Conservation (phyloP, 768 basidiomycete genomes). For the Podaxis rugospora region DNA sequence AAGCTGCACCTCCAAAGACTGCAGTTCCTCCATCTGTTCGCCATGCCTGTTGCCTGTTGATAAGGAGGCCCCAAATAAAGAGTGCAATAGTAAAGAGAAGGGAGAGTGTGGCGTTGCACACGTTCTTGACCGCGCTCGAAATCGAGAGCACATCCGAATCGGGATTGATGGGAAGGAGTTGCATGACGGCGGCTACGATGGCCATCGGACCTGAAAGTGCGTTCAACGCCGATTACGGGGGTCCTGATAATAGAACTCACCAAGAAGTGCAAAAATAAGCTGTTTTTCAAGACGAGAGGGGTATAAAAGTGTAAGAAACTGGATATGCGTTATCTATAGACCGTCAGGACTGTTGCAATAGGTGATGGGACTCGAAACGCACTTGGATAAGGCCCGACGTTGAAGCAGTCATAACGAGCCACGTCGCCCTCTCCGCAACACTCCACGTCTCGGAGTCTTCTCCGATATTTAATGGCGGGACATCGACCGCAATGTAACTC, state of each 20-base stretch:
- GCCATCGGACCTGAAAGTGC: constrained; percentile 67
- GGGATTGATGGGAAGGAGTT: constrained; percentile 67
- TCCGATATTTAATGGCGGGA: constrained; percentile 50
- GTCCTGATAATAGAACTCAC: constrained; percentile 32
- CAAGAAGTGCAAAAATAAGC: constrained; percentile 82
- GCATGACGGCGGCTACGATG: constrained; percentile 77
- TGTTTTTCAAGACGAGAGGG: constrained; percentile 86
- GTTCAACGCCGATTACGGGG: neutral
- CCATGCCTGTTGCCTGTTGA: constrained; percentile 93
- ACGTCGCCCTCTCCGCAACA: constrained; percentile 59
- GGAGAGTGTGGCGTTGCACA: constrained; percentile 95
- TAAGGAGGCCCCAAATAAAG: constrained; percentile 87
- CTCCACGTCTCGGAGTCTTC: constrained; percentile 48
- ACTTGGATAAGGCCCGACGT: constrained; percentile 86
- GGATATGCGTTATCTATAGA: constrained; percentile 88
- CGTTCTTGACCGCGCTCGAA: constrained; percentile 78
- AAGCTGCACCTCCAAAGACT: constrained; percentile 82
- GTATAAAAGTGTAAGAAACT: constrained; percentile 92
- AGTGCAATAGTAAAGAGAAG: constrained; percentile 89
- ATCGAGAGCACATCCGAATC: constrained; percentile 39
- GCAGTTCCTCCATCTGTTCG: constrained; percentile 95
- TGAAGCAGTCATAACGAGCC: constrained; percentile 86
- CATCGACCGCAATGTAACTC: constrained; percentile 79
- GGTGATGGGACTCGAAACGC: constrained; percentile 17
- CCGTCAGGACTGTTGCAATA: neutral